Evolutionary conservation across 1,284 basidiomycete species (phyloP).

Genomic region (Malassezia equina): DNA sequence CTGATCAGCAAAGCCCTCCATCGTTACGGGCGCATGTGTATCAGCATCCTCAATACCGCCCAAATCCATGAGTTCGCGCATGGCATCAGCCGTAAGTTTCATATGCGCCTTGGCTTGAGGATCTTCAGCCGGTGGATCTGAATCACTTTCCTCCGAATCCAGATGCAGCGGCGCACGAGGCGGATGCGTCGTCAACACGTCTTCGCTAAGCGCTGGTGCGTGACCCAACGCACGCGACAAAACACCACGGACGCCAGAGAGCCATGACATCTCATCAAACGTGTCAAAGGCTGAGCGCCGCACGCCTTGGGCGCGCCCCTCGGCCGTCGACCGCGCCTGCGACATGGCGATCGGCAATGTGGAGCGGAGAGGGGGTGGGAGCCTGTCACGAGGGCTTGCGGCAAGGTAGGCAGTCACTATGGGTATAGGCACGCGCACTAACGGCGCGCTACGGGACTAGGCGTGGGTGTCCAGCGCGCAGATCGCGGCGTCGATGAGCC

Average conservation of each 20-base stretch:
- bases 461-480: slow-evolving; percentile 13
- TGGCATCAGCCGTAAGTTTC: slow-evolving; percentile 2
- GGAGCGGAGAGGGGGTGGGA: slow-evolving; percentile 38
- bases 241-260: slow-evolving; percentile 44
- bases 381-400: slow-evolving; percentile 10
- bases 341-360: slow-evolving; percentile 48
- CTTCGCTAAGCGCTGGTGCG: not conserved
- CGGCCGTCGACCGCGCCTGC: not conserved
- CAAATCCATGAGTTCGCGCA: slow-evolving; percentile 8
- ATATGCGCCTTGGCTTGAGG: slow-evolving; percentile 1
- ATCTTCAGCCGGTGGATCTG: slow-evolving; percentile 1
- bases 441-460: slow-evolving; percentile 8
- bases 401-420: too few relatives aligned
- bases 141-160: slow-evolving; percentile 8
- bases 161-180: not conserved
- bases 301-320: not conserved
- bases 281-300: slow-evolving; percentile 14
- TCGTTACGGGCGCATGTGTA: not conserved
- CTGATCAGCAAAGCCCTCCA: slow-evolving; percentile 13
- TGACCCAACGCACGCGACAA: not conserved
- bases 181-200: not conserved
- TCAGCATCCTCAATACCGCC: slow-evolving; percentile 11
- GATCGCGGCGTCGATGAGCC: slow-evolving; percentile 4
- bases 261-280: slow-evolving; percentile 11
- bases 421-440: slow-evolving; percentile 52